Percentiles rank a stretch among this genome's conserved stretches.
Conservation (phyloP, 257 asterid genomes). For the Fraxinus quadrangulata region DNA sequence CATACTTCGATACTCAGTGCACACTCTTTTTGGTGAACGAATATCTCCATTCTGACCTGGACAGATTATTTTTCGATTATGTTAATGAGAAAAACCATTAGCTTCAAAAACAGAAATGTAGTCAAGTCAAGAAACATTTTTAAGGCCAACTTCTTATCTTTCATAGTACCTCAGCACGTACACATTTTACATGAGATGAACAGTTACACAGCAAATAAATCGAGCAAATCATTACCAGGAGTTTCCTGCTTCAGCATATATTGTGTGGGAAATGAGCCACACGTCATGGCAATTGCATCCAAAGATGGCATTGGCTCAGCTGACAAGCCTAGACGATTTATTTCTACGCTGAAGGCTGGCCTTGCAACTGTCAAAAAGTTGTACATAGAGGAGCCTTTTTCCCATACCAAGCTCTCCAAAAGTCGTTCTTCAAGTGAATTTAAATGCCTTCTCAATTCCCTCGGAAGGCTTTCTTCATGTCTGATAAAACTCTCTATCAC, state of each 20-base stretch:
- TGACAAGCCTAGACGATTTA: constrained; percentile 78
- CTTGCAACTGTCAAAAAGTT: constrained; percentile 86
- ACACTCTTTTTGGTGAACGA: constrained; percentile 81
- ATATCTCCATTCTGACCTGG: constrained; percentile 84
- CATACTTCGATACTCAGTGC: constrained; percentile 79
- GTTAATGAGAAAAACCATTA: not conserved
- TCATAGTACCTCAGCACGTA: not conserved
- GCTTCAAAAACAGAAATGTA: not conserved
- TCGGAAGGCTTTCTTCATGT: constrained; percentile 95
- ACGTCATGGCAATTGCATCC: constrained; percentile 86
- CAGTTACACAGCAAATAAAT: constrained; percentile 13
- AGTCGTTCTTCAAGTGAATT: constrained; percentile 95
- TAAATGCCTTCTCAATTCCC: constrained; percentile 91
- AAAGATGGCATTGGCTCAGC: constrained; percentile 98
- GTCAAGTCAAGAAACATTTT: not conserved
- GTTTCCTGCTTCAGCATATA: constrained; percentile 59
- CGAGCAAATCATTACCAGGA: constrained; percentile 48
- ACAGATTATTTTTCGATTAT: constrained; percentile 22
- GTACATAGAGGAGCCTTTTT: constrained; percentile 97
- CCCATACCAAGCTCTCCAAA: constrained; percentile 98
- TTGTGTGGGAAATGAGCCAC: constrained; percentile 46
- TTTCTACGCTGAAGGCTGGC: constrained; percentile 82
- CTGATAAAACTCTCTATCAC: constrained; percentile 97
- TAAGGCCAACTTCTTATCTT: constrained; percentile 1
- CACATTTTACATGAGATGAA: not conserved